phyloP scores from a whole-genome alignment of 768 basidiomycete genomes.

The Tephrocybe sp. region DNA sequence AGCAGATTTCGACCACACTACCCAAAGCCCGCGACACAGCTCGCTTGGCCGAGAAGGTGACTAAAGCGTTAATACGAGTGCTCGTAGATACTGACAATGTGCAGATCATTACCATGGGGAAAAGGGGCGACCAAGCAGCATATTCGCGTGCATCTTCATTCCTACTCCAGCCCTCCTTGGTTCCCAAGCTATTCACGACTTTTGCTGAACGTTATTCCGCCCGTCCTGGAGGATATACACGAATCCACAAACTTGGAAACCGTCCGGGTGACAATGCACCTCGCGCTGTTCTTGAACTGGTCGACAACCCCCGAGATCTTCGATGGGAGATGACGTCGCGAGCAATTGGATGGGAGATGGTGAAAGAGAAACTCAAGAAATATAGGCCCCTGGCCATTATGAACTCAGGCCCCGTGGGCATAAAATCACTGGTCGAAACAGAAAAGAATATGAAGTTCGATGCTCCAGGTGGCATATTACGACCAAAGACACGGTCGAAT shows the following conservation, averaged over 20 bases:
- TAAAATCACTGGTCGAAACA: constrained; percentile 43
- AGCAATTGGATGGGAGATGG: constrained; percentile 80
- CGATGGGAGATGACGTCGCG: constrained; percentile 87
- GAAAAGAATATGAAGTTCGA: constrained; percentile 41
- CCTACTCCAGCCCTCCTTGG: constrained; percentile 64
- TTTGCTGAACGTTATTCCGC: constrained; percentile 77
- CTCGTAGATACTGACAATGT: constrained; percentile 4
- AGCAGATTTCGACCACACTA: constrained; percentile 92
- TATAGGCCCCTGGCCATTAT: constrained; percentile 45
- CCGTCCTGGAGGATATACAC: constrained; percentile 92
- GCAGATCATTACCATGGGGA: constrained; percentile 90
- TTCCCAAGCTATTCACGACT: constrained; percentile 81
- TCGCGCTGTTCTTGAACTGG: constrained; percentile 88
- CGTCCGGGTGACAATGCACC: constrained; percentile 92
- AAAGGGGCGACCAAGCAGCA: constrained; percentile 73
- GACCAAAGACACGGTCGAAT: constrained; percentile 71
- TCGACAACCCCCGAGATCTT: constrained; percentile 89
- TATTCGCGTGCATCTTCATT: constrained; percentile 73
- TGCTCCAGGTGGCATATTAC: constrained; percentile 42
- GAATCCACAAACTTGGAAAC: constrained; percentile 89
- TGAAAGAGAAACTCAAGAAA: constrained; percentile 51
- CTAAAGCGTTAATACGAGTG: not conserved
- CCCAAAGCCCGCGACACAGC: constrained; percentile 93
- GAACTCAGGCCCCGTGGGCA: constrained; percentile 45
- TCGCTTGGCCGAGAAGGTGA: constrained; percentile 92